Conservation (phyloP, 768 basidiomycete species). For the Collybia mongolica region DNA sequence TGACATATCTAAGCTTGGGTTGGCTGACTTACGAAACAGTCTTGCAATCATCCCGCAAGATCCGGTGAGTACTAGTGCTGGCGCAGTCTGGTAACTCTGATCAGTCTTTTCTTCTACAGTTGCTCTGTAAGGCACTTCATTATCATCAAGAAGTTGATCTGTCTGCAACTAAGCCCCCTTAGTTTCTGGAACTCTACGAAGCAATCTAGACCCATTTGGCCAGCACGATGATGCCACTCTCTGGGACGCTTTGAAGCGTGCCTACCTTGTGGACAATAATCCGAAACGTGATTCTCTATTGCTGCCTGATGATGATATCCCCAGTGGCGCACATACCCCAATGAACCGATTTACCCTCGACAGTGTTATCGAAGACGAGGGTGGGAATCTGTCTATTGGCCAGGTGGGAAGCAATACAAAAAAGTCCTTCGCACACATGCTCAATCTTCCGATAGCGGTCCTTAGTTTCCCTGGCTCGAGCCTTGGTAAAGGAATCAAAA, state of each 20-base stretch:
- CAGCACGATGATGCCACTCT: slow-evolving; percentile 75
- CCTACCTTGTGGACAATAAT: slow-evolving; percentile 71
- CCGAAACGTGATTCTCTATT: slow-evolving; percentile 25
- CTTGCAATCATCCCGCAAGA: slow-evolving; percentile 87
- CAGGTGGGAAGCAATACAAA: slow-evolving; percentile 32
- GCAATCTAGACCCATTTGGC: slow-evolving; percentile 90
- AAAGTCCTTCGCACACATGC: slow-evolving; percentile 12
- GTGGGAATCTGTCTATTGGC: slow-evolving; percentile 79
- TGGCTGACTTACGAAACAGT: slow-evolving; percentile 65
- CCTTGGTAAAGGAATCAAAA: slow-evolving; percentile 81
- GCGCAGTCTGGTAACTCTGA: not conserved
- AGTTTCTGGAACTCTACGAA: slow-evolving; percentile 80
- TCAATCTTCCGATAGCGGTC: slow-evolving; percentile 51
- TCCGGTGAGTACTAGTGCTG: slow-evolving; percentile 44
- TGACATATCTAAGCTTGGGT: slow-evolving; percentile 81
- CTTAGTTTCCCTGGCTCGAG: slow-evolving; percentile 84
- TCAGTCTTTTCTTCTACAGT: slow-evolving; percentile 23
- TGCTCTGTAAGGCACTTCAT: slow-evolving; percentile 38
- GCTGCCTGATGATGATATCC: slow-evolving; percentile 28
- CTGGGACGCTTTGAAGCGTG: slow-evolving; percentile 86
- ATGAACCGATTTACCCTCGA: slow-evolving; percentile 78
- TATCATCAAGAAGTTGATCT: not conserved
- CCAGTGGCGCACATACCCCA: slow-evolving; percentile 42
- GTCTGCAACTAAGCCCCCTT: slow-evolving; percentile 13
- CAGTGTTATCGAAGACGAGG: slow-evolving; percentile 83